Conservation (phyloP, 2,329 filamentous ascomycete genomes). For the Eutypella sp. region DNA sequence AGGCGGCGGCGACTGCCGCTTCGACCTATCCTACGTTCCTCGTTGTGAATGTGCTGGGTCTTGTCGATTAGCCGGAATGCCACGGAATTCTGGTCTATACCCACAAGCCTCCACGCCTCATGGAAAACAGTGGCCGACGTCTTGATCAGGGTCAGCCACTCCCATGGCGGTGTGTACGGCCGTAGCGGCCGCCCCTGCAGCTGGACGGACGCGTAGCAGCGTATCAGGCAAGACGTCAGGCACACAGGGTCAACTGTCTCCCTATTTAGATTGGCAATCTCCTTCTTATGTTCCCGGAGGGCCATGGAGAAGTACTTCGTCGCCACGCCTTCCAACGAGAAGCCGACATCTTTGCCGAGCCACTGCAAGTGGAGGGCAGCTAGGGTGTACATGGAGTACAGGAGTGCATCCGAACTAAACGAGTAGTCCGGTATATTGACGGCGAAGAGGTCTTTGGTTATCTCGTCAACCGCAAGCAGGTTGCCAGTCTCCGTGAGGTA, state of each 20-base stretch:
- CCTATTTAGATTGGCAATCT: constrained; percentile 8
- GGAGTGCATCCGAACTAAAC: constrained; percentile 10
- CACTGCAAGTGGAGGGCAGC: constrained; percentile 11
- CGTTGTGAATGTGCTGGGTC: constrained; percentile 5
- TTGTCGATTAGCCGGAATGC: constrained; percentile 8
- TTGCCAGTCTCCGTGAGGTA: constrained; percentile 10
- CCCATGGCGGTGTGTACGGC: constrained; percentile 13
- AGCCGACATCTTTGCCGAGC: constrained; percentile 5
- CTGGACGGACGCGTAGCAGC: constrained; percentile 2
- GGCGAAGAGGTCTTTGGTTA: not conserved
- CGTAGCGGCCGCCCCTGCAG: constrained; percentile 7
- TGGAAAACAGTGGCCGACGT: constrained; percentile 10
- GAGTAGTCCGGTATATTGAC: constrained; percentile 5
- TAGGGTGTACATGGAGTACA: constrained; percentile 14
- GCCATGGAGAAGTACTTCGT: constrained; percentile 14
- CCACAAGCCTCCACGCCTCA: constrained; percentile 7
- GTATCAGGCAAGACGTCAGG: constrained; percentile 11
- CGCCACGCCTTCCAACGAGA: constrained; percentile 6
- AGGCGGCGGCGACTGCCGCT: constrained; percentile 2
- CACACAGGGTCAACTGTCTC: constrained; percentile 11
- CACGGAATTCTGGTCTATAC: constrained; percentile 9
- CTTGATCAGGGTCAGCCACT: constrained; percentile 7
- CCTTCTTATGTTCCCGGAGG: constrained; percentile 13
- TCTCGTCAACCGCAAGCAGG: constrained; percentile 9
- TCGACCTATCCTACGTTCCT: constrained; percentile 1